Conservation (phyloP, 768 basidiomycete genomes). For the Kwoniella sp. region DNA sequence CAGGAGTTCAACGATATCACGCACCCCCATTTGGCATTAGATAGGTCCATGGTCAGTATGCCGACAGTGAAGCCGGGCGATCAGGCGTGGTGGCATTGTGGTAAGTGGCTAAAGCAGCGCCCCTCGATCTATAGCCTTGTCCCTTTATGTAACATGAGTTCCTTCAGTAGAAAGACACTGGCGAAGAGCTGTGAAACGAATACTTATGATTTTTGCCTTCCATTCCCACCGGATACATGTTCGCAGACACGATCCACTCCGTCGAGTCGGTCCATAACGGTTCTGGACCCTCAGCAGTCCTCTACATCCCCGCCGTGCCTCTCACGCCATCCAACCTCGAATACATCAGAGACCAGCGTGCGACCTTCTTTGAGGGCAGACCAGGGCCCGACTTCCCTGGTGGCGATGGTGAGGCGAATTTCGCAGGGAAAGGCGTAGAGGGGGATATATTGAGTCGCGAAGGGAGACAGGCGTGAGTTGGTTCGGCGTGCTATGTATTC, state of each 20-base stretch:
- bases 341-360: conserved; percentile 68
- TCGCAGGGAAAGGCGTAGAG: conserved; percentile 58
- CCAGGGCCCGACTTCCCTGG: conserved; percentile 74
- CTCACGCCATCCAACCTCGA: conserved; percentile 45
- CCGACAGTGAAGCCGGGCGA: conserved; percentile 71
- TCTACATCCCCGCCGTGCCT: conserved; percentile 55
- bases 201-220: conserved; percentile 4
- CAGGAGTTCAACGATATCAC: conserved; percentile 64
- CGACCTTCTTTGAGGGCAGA: conserved; percentile 64
- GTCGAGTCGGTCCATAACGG: conserved; percentile 50
- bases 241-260: conserved; percentile 50
- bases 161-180: no score
- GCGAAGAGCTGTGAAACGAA: no score
- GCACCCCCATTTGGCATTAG: conserved; percentile 68
- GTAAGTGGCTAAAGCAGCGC: no score
- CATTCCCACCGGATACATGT: no score
- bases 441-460: conserved; percentile 57
- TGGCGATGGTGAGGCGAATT: conserved; percentile 57
- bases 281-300: conserved; percentile 42
- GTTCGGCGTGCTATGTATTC: no score
- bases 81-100: conserved; percentile 59
- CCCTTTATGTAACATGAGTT: no score
- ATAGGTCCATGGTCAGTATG: conserved; percentile 65
- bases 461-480: conserved; percentile 51
- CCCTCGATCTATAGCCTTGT: no score